Percentiles rank a stretch among this genome's conserved stretches.
Evolutionary conservation across 129 eudicot species (phyloP).

Genomic region (Chrysanthemum lavandulifolium): DNA sequence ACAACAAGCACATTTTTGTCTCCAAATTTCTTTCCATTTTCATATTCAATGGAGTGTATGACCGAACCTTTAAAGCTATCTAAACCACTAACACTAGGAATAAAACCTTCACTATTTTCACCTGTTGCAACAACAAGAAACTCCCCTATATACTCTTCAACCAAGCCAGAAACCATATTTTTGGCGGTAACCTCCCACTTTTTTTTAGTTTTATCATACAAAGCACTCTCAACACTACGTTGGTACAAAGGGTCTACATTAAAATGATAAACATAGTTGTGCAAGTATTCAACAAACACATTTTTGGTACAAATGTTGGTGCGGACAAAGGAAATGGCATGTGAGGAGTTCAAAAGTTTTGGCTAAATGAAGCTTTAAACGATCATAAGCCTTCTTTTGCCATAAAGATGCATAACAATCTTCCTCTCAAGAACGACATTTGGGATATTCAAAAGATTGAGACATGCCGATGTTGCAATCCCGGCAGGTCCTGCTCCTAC

Average conservation of each 20-base stretch:
- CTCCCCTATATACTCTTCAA: constrained; percentile 32
- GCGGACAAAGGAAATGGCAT: constrained; percentile 40
- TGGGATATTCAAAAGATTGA: constrained; percentile 41
- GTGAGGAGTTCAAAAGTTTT: constrained; percentile 48
- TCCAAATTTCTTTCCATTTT: constrained; percentile 38
- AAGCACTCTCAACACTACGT: constrained; percentile 38
- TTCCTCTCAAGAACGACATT: constrained; percentile 49
- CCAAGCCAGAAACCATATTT: constrained; percentile 12
- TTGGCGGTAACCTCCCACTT: constrained; percentile 42
- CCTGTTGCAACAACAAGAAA: constrained; percentile 70
- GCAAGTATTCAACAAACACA: constrained; percentile 47
- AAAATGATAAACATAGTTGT: constrained; percentile 33
- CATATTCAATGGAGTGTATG: constrained; percentile 46
- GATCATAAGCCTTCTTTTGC: constrained; percentile 55
- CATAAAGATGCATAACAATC: constrained; percentile 58
- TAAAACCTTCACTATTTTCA: constrained; percentile 47
- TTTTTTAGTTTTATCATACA: constrained; percentile 14
- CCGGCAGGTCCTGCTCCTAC: constrained; percentile 29
- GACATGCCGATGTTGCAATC: constrained; percentile 57
- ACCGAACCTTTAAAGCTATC: constrained; percentile 39
- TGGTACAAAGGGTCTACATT: constrained; percentile 34
- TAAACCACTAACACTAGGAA: constrained; percentile 48
- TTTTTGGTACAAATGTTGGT: constrained; percentile 50
- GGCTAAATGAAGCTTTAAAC: constrained; percentile 58
- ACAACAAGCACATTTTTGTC: constrained; percentile 55